Evolutionary conservation across 352 stramenopile genomes (phyloP), one percentile per base, ranked within the genome.

Genomic region (Globisporangium apiculatum): DNA sequence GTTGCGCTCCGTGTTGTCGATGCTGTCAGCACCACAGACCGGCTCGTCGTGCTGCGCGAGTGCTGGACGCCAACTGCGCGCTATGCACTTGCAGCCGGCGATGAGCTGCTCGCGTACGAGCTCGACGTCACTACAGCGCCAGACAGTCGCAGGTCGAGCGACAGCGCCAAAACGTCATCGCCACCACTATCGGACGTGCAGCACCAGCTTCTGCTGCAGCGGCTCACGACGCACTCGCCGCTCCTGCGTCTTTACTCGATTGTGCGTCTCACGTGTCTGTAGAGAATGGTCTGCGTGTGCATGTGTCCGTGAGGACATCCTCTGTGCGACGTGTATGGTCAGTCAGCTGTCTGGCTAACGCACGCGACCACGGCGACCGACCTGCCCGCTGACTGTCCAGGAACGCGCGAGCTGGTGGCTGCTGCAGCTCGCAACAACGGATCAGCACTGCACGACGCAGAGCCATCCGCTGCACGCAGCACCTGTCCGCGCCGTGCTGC

Each of bases 41-140:
- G 24, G 24, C 24, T 31, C 51, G 58, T n/a, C 1, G 3, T 66
- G 45, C 17, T 24, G 1, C 55, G 38, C 53, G 17, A 68, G 15
- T 4, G 48, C 50, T 74, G 68, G 71, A 76, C 68, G 18, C 68
- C 71, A 7, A 64, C 57, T 18, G 65, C 60, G 35, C 58, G 42
- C 7, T 24, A 68, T 36, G 71, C 66, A 35, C 17, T 64, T 40
- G 35, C 51, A 5, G 15, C 48, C 0, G 14, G 57, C 12, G 71
- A 76, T 52, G 31, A 18, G 14, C 63, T 76, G 15, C 48, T 75
- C 15, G 51, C 72, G 6, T 75, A 64, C 37, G 62, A 76, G 37
- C 59, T 76, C 31, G 51, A 68, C 14, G 40, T 45, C 18, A 60
- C 61, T 4, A 31, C n/a, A 10, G 5, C 17, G 18, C 24, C 24